Evolutionary conservation across 176 grass and related monocot genomes (phyloP).

Genomic region (Avena insularis): DNA sequence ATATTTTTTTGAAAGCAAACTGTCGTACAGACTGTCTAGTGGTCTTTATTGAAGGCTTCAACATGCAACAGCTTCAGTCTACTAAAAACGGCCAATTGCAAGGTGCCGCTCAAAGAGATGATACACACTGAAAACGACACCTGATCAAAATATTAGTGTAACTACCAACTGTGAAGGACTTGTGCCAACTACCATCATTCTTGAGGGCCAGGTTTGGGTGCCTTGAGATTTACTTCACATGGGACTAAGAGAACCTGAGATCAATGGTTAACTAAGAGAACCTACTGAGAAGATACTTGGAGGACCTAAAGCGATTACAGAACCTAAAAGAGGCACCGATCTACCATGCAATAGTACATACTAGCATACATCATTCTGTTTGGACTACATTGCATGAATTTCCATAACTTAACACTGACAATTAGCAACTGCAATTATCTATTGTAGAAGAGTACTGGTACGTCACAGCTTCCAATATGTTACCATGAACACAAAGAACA

Average conservation of each 20-base stretch:
- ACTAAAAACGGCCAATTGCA: not conserved
- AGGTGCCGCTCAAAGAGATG: constrained; percentile 3
- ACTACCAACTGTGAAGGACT: constrained; percentile 22
- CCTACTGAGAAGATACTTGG: not conserved
- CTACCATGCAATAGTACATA: not conserved
- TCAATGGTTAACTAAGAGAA: constrained; percentile 6
- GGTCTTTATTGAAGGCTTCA: no score
- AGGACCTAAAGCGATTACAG: not conserved
- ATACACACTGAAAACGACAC: constrained; percentile 39
- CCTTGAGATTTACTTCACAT: not conserved
- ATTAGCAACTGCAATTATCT: not conserved
- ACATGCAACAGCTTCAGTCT: no score
- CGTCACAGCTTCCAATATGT: not conserved
- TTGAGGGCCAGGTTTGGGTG: constrained; percentile 30
- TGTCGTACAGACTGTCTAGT: no score
- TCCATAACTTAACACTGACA: not conserved
- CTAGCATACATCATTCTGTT: no score
- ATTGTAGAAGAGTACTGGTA: not conserved
- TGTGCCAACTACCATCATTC: constrained; percentile 12
- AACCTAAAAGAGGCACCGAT: not conserved
- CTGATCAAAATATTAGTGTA: constrained; percentile 26
- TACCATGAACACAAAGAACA: constrained; percentile 11
- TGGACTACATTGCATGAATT: not conserved
- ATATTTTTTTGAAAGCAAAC: not conserved
- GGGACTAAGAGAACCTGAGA: not conserved